Evolutionary conservation across 1,284 basidiomycete genomes (phyloP).

Genomic region (Volvariella volvacea): DNA sequence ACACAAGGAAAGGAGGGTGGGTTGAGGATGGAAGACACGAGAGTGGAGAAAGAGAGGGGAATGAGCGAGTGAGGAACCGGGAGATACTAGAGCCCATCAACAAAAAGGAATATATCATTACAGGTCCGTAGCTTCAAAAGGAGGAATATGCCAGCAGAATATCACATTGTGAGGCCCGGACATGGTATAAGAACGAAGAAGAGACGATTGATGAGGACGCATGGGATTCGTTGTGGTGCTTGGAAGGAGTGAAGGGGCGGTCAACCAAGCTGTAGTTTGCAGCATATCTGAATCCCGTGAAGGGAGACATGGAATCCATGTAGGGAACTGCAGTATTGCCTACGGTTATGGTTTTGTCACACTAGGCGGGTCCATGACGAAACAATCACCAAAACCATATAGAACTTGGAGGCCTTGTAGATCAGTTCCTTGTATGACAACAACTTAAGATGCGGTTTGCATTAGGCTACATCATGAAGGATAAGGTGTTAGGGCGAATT

Average conservation of each 20-base stretch:
- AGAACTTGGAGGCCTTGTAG: too few species aligned
- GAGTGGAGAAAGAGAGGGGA: conserved; percentile 12
- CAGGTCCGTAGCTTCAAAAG: conserved; percentile 23
- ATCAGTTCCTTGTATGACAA: too few species aligned
- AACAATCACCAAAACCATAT: conserved; percentile 1
- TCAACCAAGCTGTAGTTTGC: too few species aligned
- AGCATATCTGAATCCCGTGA: too few species aligned
- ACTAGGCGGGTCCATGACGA: conserved; percentile 5
- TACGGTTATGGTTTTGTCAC: background rate
- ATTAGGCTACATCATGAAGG: background rate
- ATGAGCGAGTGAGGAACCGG: background rate
- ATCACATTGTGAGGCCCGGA: conserved; percentile 6
- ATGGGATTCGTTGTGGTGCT: conserved; percentile 2
- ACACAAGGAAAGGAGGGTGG: conserved; percentile 8
- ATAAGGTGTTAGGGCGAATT: too few species aligned
- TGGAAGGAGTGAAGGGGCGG: conserved; percentile 4
- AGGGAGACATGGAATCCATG: background rate
- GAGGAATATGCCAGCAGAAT: conserved; percentile 7
- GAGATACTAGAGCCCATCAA: conserved; percentile 6
- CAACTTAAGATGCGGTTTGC: background rate
- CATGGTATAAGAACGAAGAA: conserved; percentile 3
- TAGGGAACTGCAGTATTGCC: background rate
- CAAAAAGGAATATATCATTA: conserved; percentile 18
- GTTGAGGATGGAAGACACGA: conserved; percentile 10
- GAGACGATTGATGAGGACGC: conserved; percentile 4